Evolutionary conservation across 2,329 filamentous ascomycete genomes (phyloP).

Genomic region (Trichoderma oligosporum): DNA sequence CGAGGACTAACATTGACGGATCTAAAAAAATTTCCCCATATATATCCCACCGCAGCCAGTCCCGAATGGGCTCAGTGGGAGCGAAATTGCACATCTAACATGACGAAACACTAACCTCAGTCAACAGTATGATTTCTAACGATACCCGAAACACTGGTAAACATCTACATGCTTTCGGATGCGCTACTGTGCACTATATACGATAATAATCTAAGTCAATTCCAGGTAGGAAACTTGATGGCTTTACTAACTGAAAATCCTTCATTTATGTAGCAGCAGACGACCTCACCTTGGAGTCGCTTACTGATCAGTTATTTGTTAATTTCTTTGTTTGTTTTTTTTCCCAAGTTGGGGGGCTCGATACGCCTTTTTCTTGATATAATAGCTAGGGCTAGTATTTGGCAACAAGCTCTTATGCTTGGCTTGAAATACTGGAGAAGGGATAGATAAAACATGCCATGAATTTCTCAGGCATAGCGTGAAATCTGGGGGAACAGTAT

Average conservation of each 20-base stretch:
- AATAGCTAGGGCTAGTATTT: slow-evolving; percentile 6
- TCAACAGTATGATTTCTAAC: slow-evolving; percentile 5
- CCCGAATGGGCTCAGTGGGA: background rate
- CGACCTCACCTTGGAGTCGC: background rate
- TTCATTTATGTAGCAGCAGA: slow-evolving; percentile 5
- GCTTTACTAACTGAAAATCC: slow-evolving; percentile 2
- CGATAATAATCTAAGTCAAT: background rate
- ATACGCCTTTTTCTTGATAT: background rate
- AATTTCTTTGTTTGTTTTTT: background rate
- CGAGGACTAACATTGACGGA: slow-evolving; percentile 6
- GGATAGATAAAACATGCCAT: slow-evolving; percentile 1
- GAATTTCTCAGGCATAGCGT: background rate
- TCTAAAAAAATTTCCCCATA: slow-evolving; percentile 5
- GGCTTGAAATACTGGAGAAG: background rate
- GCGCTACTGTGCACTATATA: background rate
- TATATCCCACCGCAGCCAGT: background rate
- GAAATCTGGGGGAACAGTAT: background rate
- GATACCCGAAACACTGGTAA: background rate
- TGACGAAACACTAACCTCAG: slow-evolving; percentile 14
- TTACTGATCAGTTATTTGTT: background rate
- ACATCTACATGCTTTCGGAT: background rate
- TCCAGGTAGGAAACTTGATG: slow-evolving; percentile 1
- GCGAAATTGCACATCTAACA: slow-evolving; percentile 2
- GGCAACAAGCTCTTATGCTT: background rate
- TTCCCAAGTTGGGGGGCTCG: background rate